Conservation (phyloP, 306 rosid species). For the Herpetospermum pedunculosum region DNA sequence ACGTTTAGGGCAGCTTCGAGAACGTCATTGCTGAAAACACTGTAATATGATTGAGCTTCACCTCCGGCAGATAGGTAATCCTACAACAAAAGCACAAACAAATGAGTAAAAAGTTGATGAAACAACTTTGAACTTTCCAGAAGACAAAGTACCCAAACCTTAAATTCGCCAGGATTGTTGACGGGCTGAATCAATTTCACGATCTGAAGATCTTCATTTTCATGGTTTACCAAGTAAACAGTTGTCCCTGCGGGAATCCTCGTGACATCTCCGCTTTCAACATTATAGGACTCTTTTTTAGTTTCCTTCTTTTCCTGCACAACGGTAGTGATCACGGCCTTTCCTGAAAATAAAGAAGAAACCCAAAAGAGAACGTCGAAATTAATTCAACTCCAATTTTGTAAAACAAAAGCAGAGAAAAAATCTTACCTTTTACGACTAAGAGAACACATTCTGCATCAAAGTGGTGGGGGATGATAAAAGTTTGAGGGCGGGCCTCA, state of each 20-base stretch:
- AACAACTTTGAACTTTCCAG: neutral
- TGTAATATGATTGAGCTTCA: slow-evolving; percentile 21
- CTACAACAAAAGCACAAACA: neutral
- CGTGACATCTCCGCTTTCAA: slow-evolving; percentile 23
- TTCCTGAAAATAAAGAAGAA: slow-evolving; percentile 14
- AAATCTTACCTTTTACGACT: slow-evolving; percentile 18
- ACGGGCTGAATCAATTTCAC: slow-evolving; percentile 21
- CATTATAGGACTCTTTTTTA: slow-evolving; percentile 20
- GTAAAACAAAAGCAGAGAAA: neutral
- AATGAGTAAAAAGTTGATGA: neutral
- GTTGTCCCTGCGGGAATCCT: slow-evolving; percentile 24
- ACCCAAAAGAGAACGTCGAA: neutral
- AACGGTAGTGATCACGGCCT: slow-evolving; percentile 18
- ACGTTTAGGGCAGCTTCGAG: slow-evolving; percentile 30
- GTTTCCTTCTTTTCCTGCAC: slow-evolving; percentile 23
- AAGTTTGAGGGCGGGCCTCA: slow-evolving; percentile 30
- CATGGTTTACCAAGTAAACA: slow-evolving; percentile 19
- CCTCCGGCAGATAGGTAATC: slow-evolving; percentile 23
- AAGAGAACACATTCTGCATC: slow-evolving; percentile 27
- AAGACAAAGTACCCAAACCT: slow-evolving; percentile 4
- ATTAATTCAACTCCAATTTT: neutral
- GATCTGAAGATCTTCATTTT: slow-evolving; percentile 18
- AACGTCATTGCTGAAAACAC: slow-evolving; percentile 25
- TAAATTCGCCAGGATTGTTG: slow-evolving; percentile 28
- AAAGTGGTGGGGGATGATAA: slow-evolving; percentile 29